Percentiles rank a stretch among this genome's conserved stretches.
These are phyloP conservation scores for Zangia roseola DNA, from an alignment of 768 basidiomycete genomes.

Conservation along the genomic window DNA sequence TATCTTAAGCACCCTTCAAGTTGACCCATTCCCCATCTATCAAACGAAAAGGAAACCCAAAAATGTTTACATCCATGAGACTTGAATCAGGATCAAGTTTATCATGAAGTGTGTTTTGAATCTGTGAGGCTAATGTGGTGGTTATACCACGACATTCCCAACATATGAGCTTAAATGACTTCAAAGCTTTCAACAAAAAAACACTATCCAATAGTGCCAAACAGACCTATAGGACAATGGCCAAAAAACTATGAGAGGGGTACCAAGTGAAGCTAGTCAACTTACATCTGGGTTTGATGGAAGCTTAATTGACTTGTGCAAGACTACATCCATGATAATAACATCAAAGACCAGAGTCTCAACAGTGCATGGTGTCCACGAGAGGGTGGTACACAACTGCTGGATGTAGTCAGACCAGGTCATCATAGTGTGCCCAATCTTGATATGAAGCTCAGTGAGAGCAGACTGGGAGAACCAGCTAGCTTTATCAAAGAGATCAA, in stretches of 20 bases:
- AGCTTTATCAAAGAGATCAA: too few relatives aligned
- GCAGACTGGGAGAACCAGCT: too few relatives aligned
- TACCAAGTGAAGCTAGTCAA: background rate
- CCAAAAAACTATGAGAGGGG: background rate
- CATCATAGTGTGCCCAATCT: too few relatives aligned
- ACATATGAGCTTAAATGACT: background rate
- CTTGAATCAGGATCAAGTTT: background rate
- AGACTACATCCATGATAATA: too few relatives aligned
- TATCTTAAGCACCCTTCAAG: too few relatives aligned
- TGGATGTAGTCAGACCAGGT: too few relatives aligned
- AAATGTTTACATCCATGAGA: background rate
- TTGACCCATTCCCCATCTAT: conserved; percentile 9
- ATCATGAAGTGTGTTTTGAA: background rate
- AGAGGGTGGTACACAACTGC: too few relatives aligned
- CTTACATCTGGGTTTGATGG: background rate
- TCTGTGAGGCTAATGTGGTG: background rate
- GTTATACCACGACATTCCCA: background rate
- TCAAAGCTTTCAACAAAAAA: background rate
- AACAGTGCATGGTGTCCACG: too few relatives aligned
- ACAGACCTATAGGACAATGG: background rate
- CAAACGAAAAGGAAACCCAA: background rate
- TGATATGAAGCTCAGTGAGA: too few relatives aligned
- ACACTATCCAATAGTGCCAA: background rate
- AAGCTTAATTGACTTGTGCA: too few relatives aligned
- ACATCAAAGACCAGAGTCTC: too few relatives aligned